Evolutionary conservation across 2,329 filamentous ascomycete genomes (phyloP).

Genomic region (Teratosphaeria gauchensis): DNA sequence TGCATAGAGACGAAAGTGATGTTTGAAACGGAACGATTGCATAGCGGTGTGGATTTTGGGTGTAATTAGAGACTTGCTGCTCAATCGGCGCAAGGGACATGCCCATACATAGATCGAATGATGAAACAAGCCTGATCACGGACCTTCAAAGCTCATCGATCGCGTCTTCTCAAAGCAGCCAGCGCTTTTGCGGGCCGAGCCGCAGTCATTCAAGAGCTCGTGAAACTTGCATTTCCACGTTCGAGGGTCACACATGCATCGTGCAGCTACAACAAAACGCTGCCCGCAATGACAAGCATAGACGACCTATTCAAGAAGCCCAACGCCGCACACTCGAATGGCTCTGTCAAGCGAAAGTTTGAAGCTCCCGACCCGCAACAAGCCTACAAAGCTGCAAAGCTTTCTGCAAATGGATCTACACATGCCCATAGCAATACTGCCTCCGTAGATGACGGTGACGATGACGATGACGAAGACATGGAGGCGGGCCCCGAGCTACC

Average conservation of each 20-base stretch:
- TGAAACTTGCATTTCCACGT: neutral
- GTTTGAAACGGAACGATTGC: neutral
- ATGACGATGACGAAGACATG: conserved; percentile 44
- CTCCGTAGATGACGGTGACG: conserved; percentile 43
- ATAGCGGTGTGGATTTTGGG: neutral
- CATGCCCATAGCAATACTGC: conserved; percentile 34
- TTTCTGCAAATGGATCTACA: conserved; percentile 37
- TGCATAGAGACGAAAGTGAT: neutral
- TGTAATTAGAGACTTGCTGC: neutral
- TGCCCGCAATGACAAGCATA: conserved; percentile 45
- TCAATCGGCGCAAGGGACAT: neutral
- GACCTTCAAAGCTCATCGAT: neutral
- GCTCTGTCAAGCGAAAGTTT: conserved; percentile 46
- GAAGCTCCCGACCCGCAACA: conserved; percentile 46
- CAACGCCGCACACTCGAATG: conserved; percentile 8
- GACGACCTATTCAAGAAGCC: conserved; percentile 56
- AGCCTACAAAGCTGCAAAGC: conserved; percentile 52
- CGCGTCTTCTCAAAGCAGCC: neutral
- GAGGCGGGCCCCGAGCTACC: conserved; percentile 28
- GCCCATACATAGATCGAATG: neutral
- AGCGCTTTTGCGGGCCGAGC: neutral
- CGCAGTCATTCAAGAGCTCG: neutral
- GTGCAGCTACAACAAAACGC: neutral
- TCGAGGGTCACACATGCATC: neutral
- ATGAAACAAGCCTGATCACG: neutral